phyloP scores from a whole-genome alignment of 208 protist species.

The Novymonas esmeraldas region DNA sequence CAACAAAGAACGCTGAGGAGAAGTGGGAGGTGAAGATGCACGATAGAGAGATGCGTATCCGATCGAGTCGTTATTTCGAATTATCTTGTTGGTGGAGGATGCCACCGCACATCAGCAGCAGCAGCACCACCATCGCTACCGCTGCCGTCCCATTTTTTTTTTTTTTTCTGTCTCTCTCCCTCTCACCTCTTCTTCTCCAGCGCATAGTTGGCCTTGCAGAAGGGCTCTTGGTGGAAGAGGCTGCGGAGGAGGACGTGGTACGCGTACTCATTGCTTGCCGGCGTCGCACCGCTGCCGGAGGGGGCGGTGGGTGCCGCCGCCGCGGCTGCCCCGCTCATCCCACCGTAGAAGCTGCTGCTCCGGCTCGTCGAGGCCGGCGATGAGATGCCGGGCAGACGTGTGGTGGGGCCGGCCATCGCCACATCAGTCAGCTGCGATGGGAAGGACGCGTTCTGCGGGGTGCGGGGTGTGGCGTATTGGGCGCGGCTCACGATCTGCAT shows the following conservation, averaged over 20 bases:
- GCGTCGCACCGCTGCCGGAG: background rate
- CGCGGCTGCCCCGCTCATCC: background rate
- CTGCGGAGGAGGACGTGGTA: slow-evolving; percentile 23
- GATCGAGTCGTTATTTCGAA: no score
- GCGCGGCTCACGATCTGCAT: slow-evolving; percentile 16
- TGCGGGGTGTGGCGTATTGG: slow-evolving; percentile 19
- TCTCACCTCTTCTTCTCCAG: slow-evolving; percentile 14
- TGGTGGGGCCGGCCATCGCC: background rate
- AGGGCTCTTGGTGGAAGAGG: slow-evolving; percentile 22
- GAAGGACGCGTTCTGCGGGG: slow-evolving; percentile 1
- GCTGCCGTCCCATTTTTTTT: background rate
- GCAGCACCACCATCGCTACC: no score
- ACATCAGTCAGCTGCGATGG: background rate
- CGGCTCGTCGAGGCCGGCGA: slow-evolving; percentile 12
- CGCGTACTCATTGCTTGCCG: slow-evolving; percentile 19
- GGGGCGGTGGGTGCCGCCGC: background rate
- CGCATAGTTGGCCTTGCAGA: slow-evolving; percentile 3
- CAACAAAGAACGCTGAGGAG: no score
- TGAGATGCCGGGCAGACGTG: background rate
- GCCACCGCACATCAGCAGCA: no score
- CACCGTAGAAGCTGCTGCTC: slow-evolving; percentile 15
- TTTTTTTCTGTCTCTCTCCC: background rate
- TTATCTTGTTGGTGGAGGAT: no score
- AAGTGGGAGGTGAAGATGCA: no score
- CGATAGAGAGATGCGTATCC: no score